These are phyloP conservation scores for Aspergillus uvarum DNA, from an alignment of 2,329 filamentous ascomycete genomes.

Conservation along the genomic window DNA sequence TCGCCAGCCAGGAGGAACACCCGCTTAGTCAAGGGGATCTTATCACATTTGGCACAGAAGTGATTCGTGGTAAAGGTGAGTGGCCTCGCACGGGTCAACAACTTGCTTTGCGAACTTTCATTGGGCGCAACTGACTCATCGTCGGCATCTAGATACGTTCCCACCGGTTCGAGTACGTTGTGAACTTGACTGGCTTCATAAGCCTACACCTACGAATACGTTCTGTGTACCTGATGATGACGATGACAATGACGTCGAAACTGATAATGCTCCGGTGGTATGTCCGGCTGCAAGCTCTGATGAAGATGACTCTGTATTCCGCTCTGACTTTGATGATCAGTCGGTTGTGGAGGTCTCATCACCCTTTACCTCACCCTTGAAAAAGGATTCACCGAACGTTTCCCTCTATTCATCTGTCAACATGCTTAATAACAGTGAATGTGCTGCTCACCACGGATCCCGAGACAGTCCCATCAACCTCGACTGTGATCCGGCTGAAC, in stretches of 20 bases:
- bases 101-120: neutral
- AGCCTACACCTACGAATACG: constrained; percentile 32
- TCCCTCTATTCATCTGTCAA: neutral
- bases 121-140: neutral
- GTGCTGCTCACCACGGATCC: constrained; percentile 3
- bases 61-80: constrained; percentile 49
- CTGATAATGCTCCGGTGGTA: constrained; percentile 5
- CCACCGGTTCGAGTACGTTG: constrained; percentile 35
- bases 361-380: constrained; percentile 24
- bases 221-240: constrained; percentile 45
- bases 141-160: constrained; percentile 26
- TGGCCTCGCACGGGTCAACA: neutral
- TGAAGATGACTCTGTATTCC: constrained; percentile 11
- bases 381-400: constrained; percentile 9
- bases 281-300: constrained; percentile 9
- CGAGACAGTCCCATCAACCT: constrained; percentile 18
- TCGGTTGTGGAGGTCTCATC: constrained; percentile 24
- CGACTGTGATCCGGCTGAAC: constrained; percentile 16
- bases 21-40: constrained; percentile 39
- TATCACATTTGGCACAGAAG: constrained; percentile 50
- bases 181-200: constrained; percentile 30
- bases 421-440: neutral
- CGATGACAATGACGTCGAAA: constrained; percentile 29
- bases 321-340: constrained; percentile 22
- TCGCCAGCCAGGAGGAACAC: constrained; percentile 41